Conservation (phyloP, 208 protist species). For the Leishmania mexicana region DNA sequence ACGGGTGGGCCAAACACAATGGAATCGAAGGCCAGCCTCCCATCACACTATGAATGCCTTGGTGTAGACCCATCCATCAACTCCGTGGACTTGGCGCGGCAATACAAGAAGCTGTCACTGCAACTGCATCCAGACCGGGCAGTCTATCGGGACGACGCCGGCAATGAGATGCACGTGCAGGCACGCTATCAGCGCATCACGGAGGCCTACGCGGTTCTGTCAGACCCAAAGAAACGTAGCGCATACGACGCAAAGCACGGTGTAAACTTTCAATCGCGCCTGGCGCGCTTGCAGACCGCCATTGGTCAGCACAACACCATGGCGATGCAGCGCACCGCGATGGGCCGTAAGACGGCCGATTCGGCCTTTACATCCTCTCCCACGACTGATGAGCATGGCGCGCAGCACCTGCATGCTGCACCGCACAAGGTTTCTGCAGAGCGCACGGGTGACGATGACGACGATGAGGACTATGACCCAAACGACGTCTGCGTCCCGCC, state of each 20-base stretch:
- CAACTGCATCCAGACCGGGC: constrained; percentile 79
- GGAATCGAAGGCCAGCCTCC: constrained; percentile 18
- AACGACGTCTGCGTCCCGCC: neutral
- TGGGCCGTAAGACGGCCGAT: neutral
- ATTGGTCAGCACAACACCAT: constrained; percentile 47
- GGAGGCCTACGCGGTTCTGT: constrained; percentile 75
- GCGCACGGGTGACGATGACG: constrained; percentile 33
- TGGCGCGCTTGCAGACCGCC: constrained; percentile 32
- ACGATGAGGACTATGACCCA: constrained; percentile 46
- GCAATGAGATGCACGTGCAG: constrained; percentile 35
- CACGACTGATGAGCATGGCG: neutral
- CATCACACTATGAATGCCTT: constrained; percentile 65
- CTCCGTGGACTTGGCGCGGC: constrained; percentile 50
- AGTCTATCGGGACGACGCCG: constrained; percentile 45
- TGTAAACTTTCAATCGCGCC: constrained; percentile 70
- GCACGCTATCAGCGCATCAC: constrained; percentile 68
- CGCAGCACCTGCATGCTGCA: neutral
- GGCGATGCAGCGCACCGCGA: constrained; percentile 14
- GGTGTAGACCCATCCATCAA: constrained; percentile 64
- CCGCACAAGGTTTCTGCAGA: neutral
- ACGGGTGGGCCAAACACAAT: neutral
- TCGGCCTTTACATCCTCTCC: neutral
- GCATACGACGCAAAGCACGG: constrained; percentile 76
- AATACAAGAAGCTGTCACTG: constrained; percentile 73
- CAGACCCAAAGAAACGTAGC: constrained; percentile 55